A percentile compares a stretch with the other conserved stretches of the same genome.
Evolutionary conservation across 2,329 filamentous ascomycete species (phyloP).

Genomic region (Parastagonospora avenae): DNA sequence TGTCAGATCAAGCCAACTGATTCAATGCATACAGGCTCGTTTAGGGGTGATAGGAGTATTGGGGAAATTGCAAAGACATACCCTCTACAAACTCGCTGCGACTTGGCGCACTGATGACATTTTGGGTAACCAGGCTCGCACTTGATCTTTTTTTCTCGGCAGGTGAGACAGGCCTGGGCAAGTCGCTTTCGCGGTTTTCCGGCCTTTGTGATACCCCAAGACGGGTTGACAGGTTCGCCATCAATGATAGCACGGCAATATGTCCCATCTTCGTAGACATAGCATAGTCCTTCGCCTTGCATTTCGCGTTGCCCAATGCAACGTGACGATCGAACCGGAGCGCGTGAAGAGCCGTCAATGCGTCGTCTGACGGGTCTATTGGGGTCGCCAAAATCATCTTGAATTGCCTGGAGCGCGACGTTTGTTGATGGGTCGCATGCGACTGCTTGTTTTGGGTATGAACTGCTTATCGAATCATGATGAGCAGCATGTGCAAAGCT

Average conservation of each 20-base stretch:
- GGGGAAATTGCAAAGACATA: constrained; percentile 27
- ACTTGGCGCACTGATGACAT: constrained; percentile 91
- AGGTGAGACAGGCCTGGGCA: constrained; percentile 90
- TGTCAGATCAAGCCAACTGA: constrained; percentile 19
- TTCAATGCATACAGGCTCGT: constrained; percentile 26
- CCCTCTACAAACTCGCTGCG: constrained; percentile 81
- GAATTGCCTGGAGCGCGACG: constrained; percentile 20
- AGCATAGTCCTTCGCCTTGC: constrained; percentile 79
- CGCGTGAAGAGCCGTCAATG: constrained; percentile 39
- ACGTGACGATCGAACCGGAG: constrained; percentile 39
- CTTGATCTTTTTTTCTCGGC: constrained; percentile 96
- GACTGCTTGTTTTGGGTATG: constrained; percentile 31
- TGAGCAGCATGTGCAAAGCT: constrained; percentile 28
- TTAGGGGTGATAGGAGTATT: neutral
- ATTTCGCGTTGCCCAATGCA: constrained; percentile 59
- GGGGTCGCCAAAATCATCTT: constrained; percentile 39
- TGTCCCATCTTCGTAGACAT: constrained; percentile 83
- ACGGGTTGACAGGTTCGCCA: constrained; percentile 84
- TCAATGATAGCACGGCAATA: constrained; percentile 84
- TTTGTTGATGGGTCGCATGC: constrained; percentile 26
- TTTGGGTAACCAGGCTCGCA: constrained; percentile 88
- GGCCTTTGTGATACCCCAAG: constrained; percentile 93
- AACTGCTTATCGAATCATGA: constrained; percentile 23
- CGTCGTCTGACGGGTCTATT: constrained; percentile 39
- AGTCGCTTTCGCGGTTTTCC: constrained; percentile 90